Base-by-base conservation (phyloP, 148 eudicot species). In the Heliamphora exappendiculata region DNA sequence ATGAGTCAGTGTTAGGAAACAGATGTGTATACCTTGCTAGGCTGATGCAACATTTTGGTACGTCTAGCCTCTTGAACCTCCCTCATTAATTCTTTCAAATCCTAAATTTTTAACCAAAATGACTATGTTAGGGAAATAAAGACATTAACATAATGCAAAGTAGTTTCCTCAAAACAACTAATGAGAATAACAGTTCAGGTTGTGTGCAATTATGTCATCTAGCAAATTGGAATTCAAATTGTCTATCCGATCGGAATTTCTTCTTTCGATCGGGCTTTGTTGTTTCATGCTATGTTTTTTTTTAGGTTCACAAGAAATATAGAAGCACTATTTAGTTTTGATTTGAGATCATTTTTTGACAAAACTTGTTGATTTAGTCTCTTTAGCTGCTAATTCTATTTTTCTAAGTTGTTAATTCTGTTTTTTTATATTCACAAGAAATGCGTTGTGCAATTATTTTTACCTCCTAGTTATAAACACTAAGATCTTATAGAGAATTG, bases 11-110 rank as follows among this genome's bases (percentile, higher is more conserved):
- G 29, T 58, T 12, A 67, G 17, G 9, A 31, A 79, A 53, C 29
- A 41, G 20, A 64, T 53, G 57, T 11, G 42, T 28, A 72, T 83
- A 95, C 99, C 94, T 88, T 91, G 89, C 99, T 96, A 57, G 99
- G 99, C 78, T 89, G 99, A 90, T 96, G 99, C 76, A 96, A 84
- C 98, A 96, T 96, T 88, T 88, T 93, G 86, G 93, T 96, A 49
- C 99, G 94, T 75, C 99, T 89, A 73, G 99, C 99, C 82, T 93
- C 99, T 75, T 96, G 99, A 80, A 96, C 99, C 82, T 96, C 99
- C 83, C 87, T 90, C 97, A 96, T 87, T 78, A 95, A 79, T 82
- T 88, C 94, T 75, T 93, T 98, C 71, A 87, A 74, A 81, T 96
- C 98, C 98, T 93, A 84, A 73, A 66, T 60, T 82, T 72, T 78